Evolutionary conservation across 768 basidiomycete genomes (phyloP), one percentile per base, ranked within the genome.

Genomic region (Rubroboletus satanas): DNA sequence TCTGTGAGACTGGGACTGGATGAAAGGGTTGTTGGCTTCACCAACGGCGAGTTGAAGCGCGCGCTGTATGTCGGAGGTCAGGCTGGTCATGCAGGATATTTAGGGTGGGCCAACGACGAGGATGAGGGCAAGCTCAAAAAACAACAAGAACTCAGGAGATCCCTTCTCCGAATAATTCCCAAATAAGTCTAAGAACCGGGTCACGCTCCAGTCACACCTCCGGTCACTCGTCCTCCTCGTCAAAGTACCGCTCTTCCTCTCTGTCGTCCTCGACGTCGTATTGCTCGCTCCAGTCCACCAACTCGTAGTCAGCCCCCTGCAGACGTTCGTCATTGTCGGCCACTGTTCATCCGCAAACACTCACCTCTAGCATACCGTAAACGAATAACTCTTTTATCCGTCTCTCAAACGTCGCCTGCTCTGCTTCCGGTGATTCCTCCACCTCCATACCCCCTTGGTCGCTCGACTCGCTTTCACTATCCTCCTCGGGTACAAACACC

Each of bases 231-330:
- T 85, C 83, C 46, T 85, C 84, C 23, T 84, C 81, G 45, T 88
- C 83, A 69, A 90, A 90, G 84, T 89, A 90, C 21, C 77, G 74
- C 31, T 88, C 87, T 67, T 89, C 82, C 31, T 84, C 83, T 59
- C 79, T 70, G 54, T 86, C 85, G 55, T 79, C 73, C 18, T 82
- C 80, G 21, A 57, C 69, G 61, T 87, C 87, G 71, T 86, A 78
- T 38, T 73, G 74, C 52, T 91, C 89, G 62, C 83, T 81, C 88
- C 89, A 91, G 65, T 91, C 89, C 9, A 87, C 78, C 48, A 66
- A 66, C 55, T 87, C 86, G 54, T 91, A 91, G 60, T 89, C 80
- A 32, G 85, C 78, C 5, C 78, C 75, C 88, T 91, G 64, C 23
- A 52, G 32, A 49, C 21, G 51, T 47, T 44, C 39, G 47, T 57